A percentile compares a stretch with the other conserved stretches of the same genome.
Conservation (phyloP, 169 alveolate genomes). For the Ichthyophthirius multifiliis region DNA sequence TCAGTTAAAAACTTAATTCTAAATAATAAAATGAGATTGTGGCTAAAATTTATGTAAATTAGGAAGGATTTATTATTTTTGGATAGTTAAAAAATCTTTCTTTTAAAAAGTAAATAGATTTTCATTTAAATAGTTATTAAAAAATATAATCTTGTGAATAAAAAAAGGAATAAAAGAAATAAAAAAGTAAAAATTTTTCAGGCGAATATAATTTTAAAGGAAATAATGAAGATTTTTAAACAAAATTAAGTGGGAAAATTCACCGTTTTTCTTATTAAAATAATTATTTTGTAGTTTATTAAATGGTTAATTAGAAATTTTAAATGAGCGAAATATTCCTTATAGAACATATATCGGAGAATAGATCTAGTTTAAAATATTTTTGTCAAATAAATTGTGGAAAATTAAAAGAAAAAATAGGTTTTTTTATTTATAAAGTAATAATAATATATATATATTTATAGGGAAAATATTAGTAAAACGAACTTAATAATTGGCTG, state of each 20-base stretch:
- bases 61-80: not conserved
- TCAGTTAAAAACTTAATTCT: not conserved
- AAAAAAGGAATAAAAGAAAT: not conserved
- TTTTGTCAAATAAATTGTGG: not conserved
- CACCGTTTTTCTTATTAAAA: not conserved
- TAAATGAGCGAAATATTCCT: not conserved
- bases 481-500: not conserved
- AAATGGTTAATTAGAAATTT: not conserved
- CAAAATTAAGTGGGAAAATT: not conserved
- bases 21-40: not conserved
- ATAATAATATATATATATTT: too few species aligned
- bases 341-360: not conserved
- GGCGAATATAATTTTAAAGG: not conserved
- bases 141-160: not conserved
- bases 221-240: not conserved
- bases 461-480: too few species aligned
- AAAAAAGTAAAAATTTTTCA: not conserved
- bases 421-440: too few species aligned
- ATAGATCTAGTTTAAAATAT: not conserved
- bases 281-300: not conserved
- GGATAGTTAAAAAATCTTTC: not conserved
- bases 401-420: not conserved
- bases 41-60: not conserved
- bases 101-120: constrained; percentile 7
- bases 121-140: not conserved